phyloP scores from a whole-genome alignment of 192 early-diverging fungal genomes.

The Phycomyces nitens region DNA sequence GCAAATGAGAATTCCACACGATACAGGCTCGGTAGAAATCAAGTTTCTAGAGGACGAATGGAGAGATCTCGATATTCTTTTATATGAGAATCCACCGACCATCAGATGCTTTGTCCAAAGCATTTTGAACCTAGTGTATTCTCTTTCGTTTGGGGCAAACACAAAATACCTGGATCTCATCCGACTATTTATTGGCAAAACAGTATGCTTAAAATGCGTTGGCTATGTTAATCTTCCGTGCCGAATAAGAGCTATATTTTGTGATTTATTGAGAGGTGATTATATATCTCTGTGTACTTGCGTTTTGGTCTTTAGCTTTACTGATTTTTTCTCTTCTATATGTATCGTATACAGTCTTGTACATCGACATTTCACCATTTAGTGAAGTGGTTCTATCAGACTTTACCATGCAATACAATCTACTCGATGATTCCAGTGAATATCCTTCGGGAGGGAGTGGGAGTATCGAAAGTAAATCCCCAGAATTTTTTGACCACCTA shows the following conservation, averaged over 20 bases:
- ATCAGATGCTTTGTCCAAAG: constrained; percentile 3
- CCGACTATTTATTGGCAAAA: constrained; percentile 1
- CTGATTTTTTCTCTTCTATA: background rate
- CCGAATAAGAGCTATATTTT: constrained; percentile 17
- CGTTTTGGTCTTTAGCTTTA: background rate
- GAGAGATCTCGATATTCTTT: constrained; percentile 11
- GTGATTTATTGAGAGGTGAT: constrained; percentile 24
- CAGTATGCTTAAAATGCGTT: constrained; percentile 17
- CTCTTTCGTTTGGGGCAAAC: constrained; percentile 8
- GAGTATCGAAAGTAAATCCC: constrained; percentile 5
- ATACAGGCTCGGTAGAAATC: constrained; percentile 15
- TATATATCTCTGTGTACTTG: background rate
- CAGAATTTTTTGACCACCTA: constrained; percentile 18
- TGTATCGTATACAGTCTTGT: background rate
- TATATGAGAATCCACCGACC: background rate
- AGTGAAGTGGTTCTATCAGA: constrained; percentile 22
- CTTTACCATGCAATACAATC: constrained; percentile 15
- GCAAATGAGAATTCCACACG: background rate
- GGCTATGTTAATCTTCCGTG: constrained; percentile 10
- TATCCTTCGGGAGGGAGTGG: constrained; percentile 16
- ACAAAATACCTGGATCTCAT: constrained; percentile 4
- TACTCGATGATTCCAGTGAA: background rate
- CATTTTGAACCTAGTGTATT: constrained; percentile 11
- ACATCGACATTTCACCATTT: constrained; percentile 15
- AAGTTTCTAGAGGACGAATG: constrained; percentile 5